Evolutionary conservation across 768 basidiomycete species (phyloP).

Genomic region (Baorangia bicolor): DNA sequence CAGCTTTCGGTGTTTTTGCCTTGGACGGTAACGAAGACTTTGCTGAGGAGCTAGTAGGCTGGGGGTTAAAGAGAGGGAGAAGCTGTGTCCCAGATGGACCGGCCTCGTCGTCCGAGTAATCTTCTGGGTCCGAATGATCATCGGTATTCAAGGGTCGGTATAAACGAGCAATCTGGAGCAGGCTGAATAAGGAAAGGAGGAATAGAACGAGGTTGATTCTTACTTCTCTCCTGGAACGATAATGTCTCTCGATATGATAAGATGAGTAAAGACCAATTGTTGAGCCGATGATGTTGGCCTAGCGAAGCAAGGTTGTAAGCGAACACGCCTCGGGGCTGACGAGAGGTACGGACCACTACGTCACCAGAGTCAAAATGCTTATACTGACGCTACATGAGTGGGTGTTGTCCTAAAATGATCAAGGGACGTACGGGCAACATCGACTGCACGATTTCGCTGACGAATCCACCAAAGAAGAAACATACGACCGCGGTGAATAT

Average conservation of each 20-base stretch:
- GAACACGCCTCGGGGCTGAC: slow-evolving; percentile 10
- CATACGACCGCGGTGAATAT: slow-evolving; percentile 70
- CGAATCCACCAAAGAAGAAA: slow-evolving; percentile 75
- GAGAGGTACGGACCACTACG: slow-evolving; percentile 51
- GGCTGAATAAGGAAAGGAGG: neutral
- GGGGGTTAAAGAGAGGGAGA: slow-evolving; percentile 48
- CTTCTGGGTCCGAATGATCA: slow-evolving; percentile 51
- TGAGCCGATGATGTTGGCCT: slow-evolving; percentile 83
- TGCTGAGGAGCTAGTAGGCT: slow-evolving; percentile 8
- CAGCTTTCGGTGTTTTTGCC: slow-evolving; percentile 30
- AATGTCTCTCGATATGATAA: slow-evolving; percentile 70
- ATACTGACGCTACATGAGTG: slow-evolving; percentile 40
- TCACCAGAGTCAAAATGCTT: slow-evolving; percentile 75
- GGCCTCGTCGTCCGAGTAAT: slow-evolving; percentile 44
- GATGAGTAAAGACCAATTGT: slow-evolving; percentile 63
- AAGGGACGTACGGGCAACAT: slow-evolving; percentile 58
- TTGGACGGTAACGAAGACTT: slow-evolving; percentile 26
- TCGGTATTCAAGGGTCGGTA: slow-evolving; percentile 70
- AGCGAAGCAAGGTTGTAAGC: slow-evolving; percentile 9
- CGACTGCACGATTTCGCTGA: slow-evolving; percentile 82
- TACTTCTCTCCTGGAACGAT: slow-evolving; percentile 79
- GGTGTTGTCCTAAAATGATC: neutral
- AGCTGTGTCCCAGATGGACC: slow-evolving; percentile 49
- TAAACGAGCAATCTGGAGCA: slow-evolving; percentile 64
- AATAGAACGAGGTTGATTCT: neutral